A percentile compares a stretch with the other conserved stretches of the same genome.
These are phyloP conservation scores for Solanum corneliomulleri DNA, from an alignment of 257 asterid genomes.

Conservation along the genomic window DNA sequence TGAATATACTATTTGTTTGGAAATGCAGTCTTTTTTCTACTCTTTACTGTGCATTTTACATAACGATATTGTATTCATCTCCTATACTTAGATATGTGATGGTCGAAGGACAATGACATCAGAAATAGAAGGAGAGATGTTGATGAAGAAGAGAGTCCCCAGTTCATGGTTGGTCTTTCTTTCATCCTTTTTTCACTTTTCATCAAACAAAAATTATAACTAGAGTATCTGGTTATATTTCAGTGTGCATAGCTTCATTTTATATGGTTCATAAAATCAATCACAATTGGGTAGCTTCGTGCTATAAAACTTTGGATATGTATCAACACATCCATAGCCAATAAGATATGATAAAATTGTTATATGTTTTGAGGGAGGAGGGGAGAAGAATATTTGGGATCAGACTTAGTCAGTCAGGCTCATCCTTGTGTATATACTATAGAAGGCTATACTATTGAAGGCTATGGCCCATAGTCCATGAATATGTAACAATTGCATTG, in stretches of 20 bases:
- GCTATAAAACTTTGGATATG: not conserved
- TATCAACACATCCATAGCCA: not conserved
- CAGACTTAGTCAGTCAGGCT: not conserved
- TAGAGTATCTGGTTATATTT: not conserved
- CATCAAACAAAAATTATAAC: not conserved
- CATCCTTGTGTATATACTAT: not conserved
- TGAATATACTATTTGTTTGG: not conserved
- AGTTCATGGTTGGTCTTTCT: slow-evolving; percentile 45
- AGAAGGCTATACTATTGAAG: not conserved
- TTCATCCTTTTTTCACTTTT: not conserved
- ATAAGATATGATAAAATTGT: not conserved
- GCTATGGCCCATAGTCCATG: not conserved
- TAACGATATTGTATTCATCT: not conserved
- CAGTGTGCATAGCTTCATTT: not conserved
- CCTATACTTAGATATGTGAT: slow-evolving; percentile 53
- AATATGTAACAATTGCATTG: not conserved
- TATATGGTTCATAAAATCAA: not conserved
- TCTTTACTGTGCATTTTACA: not conserved
- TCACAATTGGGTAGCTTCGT: not conserved
- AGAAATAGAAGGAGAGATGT: slow-evolving; percentile 55
- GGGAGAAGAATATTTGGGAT: not conserved
- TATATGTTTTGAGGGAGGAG: not conserved
- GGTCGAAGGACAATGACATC: slow-evolving; percentile 69
- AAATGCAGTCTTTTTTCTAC: not conserved
- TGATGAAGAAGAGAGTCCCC: slow-evolving; percentile 66